Conservation (phyloP, 805 yeast species). For the Tetrapisispora phaffii region DNA sequence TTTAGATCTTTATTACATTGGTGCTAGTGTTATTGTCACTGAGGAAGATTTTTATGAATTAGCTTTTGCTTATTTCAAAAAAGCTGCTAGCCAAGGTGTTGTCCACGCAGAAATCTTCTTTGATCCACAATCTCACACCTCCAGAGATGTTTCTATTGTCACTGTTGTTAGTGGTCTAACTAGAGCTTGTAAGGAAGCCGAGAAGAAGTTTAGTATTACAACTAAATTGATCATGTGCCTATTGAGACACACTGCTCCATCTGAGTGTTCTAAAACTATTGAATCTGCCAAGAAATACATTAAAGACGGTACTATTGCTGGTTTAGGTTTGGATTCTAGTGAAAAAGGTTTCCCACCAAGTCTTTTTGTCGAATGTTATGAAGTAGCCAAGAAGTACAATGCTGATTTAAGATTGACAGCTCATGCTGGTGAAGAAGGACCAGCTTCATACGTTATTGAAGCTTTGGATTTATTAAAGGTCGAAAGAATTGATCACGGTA, state of each 20-base stretch:
- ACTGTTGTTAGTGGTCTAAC: slow-evolving; percentile 56
- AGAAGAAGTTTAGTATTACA: slow-evolving; percentile 48
- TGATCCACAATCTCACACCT: slow-evolving; percentile 78
- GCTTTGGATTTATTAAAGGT: slow-evolving; percentile 52
- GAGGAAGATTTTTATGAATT: slow-evolving; percentile 69
- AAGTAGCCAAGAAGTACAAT: slow-evolving; percentile 36
- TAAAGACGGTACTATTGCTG: slow-evolving; percentile 52
- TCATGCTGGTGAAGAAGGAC: slow-evolving; percentile 88
- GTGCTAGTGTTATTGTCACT: slow-evolving; percentile 61
- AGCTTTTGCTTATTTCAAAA: slow-evolving; percentile 62
- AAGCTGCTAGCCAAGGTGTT: slow-evolving; percentile 50
- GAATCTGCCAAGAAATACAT: slow-evolving; percentile 43
- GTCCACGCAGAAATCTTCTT: slow-evolving; percentile 69
- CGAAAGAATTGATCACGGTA: slow-evolving; percentile 74
- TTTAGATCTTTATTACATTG: slow-evolving; percentile 68
- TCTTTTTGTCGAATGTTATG: slow-evolving; percentile 55
- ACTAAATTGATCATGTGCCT: slow-evolving; percentile 74
- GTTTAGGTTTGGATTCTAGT: slow-evolving; percentile 73
- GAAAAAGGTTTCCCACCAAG: slow-evolving; percentile 74
- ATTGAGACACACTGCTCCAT: slow-evolving; percentile 62
- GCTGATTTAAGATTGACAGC: slow-evolving; percentile 61
- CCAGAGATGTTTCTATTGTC: slow-evolving; percentile 51
- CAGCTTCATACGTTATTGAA: slow-evolving; percentile 51
- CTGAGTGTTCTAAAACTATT: slow-evolving; percentile 48
- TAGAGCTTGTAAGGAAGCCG: slow-evolving; percentile 58